These are phyloP conservation scores for Eimeria praecox DNA, from an alignment of 169 alveolate species.

Conservation along the genomic window DNA sequence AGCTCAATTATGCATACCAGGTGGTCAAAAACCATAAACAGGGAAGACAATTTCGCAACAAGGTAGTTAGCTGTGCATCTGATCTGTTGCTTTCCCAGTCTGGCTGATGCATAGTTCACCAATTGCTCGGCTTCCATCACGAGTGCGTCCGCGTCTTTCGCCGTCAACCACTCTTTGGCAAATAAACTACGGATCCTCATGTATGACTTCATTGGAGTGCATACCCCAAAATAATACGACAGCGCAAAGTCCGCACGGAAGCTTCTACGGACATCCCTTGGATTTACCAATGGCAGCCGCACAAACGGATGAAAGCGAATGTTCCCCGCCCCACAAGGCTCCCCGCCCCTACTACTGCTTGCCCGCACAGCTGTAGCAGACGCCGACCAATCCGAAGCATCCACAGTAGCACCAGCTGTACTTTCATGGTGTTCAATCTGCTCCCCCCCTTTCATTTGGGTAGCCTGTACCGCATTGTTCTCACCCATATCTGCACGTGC, in stretches of 20 bases:
- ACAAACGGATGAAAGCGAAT: not conserved
- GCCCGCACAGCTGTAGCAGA: not conserved
- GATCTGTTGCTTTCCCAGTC: not conserved
- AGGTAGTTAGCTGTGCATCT: not conserved
- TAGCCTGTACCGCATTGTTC: too few species aligned
- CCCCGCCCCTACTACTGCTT: not conserved
- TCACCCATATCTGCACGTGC: too few species aligned
- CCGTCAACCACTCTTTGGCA: not conserved
- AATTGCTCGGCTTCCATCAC: not conserved
- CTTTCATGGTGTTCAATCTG: not conserved
- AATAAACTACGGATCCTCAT: not conserved
- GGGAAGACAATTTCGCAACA: not conserved
- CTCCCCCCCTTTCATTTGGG: too few species aligned
- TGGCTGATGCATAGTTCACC: not conserved
- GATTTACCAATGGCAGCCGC: not conserved
- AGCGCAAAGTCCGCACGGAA: not conserved
- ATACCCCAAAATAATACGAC: too few species aligned
- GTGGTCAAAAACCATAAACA: not conserved
- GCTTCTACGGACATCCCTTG: not conserved
- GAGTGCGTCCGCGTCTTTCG: not conserved
- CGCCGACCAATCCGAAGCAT: not conserved
- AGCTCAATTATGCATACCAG: slow-evolving; percentile 7
- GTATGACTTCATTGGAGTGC: not conserved
- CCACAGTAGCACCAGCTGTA: too few species aligned
- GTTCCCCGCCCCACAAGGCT: not conserved